These are phyloP conservation scores for Fusarium pseudonygamai DNA, from an alignment of 2,329 filamentous ascomycete genomes.

Conservation along the genomic window DNA sequence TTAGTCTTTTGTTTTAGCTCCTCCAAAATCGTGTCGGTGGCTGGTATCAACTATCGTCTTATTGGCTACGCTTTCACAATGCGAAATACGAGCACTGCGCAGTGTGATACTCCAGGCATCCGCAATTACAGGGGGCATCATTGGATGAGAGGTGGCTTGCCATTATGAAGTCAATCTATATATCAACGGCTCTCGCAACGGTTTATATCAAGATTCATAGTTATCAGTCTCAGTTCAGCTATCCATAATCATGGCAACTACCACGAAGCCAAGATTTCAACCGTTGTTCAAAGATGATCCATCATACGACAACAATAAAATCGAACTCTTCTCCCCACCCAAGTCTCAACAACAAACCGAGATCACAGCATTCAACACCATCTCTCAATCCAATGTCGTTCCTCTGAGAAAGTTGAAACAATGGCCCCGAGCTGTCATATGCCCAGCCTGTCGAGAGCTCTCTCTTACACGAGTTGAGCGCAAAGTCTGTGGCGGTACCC, in stretches of 20 bases:
- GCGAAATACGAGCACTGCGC: constrained; percentile 25
- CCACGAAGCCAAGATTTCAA: not conserved
- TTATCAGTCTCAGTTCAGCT: not conserved
- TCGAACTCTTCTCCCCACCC: constrained; percentile 1
- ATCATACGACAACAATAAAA: constrained; percentile 9
- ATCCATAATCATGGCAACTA: not conserved
- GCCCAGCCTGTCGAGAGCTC: constrained; percentile 35
- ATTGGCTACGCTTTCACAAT: constrained; percentile 13
- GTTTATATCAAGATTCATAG: not conserved
- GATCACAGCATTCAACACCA: constrained; percentile 26
- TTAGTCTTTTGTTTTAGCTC: not conserved
- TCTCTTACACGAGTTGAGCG: constrained; percentile 35
- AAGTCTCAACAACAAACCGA: not conserved
- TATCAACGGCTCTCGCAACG: not conserved
- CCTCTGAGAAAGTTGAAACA: constrained; percentile 34
- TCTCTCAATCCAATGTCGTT: constrained; percentile 28
- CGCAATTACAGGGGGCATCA: not conserved
- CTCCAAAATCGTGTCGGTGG: constrained; percentile 1
- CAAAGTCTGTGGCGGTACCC: constrained; percentile 37
- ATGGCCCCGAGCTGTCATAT: constrained; percentile 35
- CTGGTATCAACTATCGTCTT: not conserved
- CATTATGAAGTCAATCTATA: not conserved
- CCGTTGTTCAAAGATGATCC: not conserved
- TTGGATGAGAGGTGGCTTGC: not conserved
- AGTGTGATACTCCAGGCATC: constrained; percentile 14